phyloP scores from a whole-genome alignment of 2,329 filamentous ascomycete genomes.

The Fusarium camptoceras region DNA sequence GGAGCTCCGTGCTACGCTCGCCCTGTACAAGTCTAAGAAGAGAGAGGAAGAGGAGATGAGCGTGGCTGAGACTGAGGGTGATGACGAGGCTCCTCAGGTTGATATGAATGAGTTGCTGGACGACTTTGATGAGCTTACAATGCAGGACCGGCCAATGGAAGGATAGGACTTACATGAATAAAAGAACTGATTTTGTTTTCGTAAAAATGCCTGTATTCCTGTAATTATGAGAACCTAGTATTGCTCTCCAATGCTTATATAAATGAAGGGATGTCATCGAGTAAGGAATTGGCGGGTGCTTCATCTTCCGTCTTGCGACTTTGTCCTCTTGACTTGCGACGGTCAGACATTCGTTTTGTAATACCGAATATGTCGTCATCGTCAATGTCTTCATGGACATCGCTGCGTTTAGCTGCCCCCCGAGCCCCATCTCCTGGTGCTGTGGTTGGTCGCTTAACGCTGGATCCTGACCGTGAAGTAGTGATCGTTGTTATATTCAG shows the following conservation, averaged over 20 bases:
- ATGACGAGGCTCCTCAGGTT: slow-evolving; percentile 76
- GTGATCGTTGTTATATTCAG: slow-evolving; percentile 17
- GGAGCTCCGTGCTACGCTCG: slow-evolving; percentile 85
- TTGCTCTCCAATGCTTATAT: slow-evolving; percentile 41
- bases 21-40: slow-evolving; percentile 81
- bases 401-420: not conserved
- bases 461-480: not conserved
- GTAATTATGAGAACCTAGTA: not conserved
- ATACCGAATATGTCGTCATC: slow-evolving; percentile 54
- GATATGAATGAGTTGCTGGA: slow-evolving; percentile 87
- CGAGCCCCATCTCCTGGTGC: slow-evolving; percentile 6
- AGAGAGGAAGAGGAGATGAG: slow-evolving; percentile 72
- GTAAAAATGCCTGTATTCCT: not conserved
- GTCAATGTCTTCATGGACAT: slow-evolving; percentile 41
- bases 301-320: slow-evolving; percentile 36
- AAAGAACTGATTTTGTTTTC: slow-evolving; percentile 40
- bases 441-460: slow-evolving; percentile 12
- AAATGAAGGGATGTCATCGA: slow-evolving; percentile 54
- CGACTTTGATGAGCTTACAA: slow-evolving; percentile 85
- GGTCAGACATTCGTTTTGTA: slow-evolving; percentile 46
- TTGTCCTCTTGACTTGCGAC: slow-evolving; percentile 50
- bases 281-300: slow-evolving; percentile 26
- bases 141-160: slow-evolving; percentile 54
- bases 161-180: slow-evolving; percentile 38
- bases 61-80: slow-evolving; percentile 72